phyloP scores from a whole-genome alignment of 345 rosid genomes.

The Stellera chamaejasme region DNA sequence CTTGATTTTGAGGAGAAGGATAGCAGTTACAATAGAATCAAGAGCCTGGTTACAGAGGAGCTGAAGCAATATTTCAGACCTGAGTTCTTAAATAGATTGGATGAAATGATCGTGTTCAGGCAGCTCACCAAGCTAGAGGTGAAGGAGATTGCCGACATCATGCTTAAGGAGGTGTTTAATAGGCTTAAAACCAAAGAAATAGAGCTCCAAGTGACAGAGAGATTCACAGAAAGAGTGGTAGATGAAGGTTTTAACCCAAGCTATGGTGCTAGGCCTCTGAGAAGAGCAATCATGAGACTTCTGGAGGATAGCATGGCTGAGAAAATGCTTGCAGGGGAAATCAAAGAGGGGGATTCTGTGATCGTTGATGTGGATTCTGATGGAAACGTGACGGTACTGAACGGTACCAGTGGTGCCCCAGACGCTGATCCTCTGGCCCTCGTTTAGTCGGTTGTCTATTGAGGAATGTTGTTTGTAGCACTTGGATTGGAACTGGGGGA shows the following conservation, averaged over 20 bases:
- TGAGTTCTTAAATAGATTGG: slow-evolving; percentile 89
- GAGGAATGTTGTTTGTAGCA: slow-evolving; percentile 25
- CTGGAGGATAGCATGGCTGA: slow-evolving; percentile 98
- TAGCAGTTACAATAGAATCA: slow-evolving; percentile 83
- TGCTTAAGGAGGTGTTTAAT: slow-evolving; percentile 82
- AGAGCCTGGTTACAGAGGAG: slow-evolving; percentile 91
- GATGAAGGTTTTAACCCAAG: slow-evolving; percentile 96
- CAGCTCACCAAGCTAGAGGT: slow-evolving; percentile 90
- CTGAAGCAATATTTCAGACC: slow-evolving; percentile 91
- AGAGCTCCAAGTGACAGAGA: slow-evolving; percentile 94
- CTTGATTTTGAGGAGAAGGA: slow-evolving; percentile 90
- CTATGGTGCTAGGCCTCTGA: slow-evolving; percentile 92
- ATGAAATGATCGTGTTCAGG: slow-evolving; percentile 95
- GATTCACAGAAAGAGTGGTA: slow-evolving; percentile 82
- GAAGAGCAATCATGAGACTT: slow-evolving; percentile 94
- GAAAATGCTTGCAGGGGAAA: slow-evolving; percentile 93
- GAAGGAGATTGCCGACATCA: slow-evolving; percentile 85
- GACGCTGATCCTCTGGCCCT: slow-evolving; percentile 49
- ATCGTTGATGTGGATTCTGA: slow-evolving; percentile 80
- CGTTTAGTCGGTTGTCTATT: slow-evolving; percentile 22
- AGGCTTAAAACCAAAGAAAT: slow-evolving; percentile 71
- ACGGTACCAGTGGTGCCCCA: slow-evolving; percentile 58
- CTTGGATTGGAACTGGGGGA: slow-evolving; percentile 13
- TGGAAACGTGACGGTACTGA: slow-evolving; percentile 81
- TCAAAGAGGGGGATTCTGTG: slow-evolving; percentile 89